phyloP scores from a whole-genome alignment of 2,329 filamentous ascomycete genomes.

The Lasiodiplodia citricola region DNA sequence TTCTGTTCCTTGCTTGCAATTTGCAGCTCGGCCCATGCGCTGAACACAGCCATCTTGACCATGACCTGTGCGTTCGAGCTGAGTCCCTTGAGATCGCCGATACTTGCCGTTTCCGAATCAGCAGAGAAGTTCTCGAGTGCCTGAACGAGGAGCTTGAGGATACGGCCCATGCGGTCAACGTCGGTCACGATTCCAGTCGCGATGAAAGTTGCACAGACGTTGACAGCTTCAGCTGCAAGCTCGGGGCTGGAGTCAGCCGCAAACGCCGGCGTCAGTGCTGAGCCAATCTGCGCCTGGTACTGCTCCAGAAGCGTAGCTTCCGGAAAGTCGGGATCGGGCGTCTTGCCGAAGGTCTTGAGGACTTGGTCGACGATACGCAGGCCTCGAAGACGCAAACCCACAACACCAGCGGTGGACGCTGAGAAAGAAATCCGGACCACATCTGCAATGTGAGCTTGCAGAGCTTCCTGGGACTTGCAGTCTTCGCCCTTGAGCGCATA shows the following conservation, averaged over 20 bases:
- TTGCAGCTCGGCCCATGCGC: conserved; percentile 95
- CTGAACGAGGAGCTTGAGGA: conserved; percentile 88
- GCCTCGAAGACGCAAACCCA: conserved; percentile 88
- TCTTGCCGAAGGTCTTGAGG: conserved; percentile 93
- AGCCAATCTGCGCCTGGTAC: conserved; percentile 98
- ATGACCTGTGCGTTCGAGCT: conserved; percentile 97
- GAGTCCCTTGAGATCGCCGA: conserved; percentile 89
- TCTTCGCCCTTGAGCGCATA: conserved; percentile 74
- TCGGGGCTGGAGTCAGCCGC: conserved; percentile 95
- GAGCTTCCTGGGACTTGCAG: conserved; percentile 74
- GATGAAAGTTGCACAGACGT: conserved; percentile 97
- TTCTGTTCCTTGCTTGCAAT: conserved; percentile 91
- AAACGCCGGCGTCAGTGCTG: conserved; percentile 93
- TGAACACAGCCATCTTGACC: conserved; percentile 97
- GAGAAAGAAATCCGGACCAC: conserved; percentile 97
- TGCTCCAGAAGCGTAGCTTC: conserved; percentile 96
- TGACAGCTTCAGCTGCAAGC: conserved; percentile 91
- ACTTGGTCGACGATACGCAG: conserved; percentile 93
- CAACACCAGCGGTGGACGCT: conserved; percentile 89
- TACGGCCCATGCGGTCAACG: conserved; percentile 97
- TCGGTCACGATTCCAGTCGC: conserved; percentile 97
- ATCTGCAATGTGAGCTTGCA: conserved; percentile 86
- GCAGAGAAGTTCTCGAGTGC: conserved; percentile 90
- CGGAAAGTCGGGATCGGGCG: conserved; percentile 95
- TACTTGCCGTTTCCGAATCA: conserved; percentile 81